phyloP scores from a whole-genome alignment of 2,329 filamentous ascomycete genomes.

The Botryotinia globosa region DNA sequence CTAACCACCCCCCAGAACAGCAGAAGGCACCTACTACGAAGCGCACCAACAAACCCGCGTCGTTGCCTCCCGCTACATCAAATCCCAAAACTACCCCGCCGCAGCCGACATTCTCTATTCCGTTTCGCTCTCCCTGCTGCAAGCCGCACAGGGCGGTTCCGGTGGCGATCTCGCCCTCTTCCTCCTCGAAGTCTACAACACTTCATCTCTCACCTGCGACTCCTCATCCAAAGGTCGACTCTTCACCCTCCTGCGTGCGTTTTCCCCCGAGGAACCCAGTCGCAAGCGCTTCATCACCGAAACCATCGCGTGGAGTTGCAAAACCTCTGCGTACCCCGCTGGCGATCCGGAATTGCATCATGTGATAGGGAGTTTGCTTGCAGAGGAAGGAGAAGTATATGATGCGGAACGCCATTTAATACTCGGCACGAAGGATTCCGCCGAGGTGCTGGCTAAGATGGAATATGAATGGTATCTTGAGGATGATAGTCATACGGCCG shows the following conservation, averaged over 20 bases:
- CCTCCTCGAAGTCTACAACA: constrained; percentile 86
- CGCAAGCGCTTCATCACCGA: constrained; percentile 90
- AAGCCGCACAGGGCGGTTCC: constrained; percentile 89
- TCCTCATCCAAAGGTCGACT: constrained; percentile 71
- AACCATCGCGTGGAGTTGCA: constrained; percentile 62
- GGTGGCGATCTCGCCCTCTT: constrained; percentile 87
- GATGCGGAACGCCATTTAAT: constrained; percentile 89
- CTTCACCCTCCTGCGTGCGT: constrained; percentile 75
- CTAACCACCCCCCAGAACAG: constrained; percentile 58
- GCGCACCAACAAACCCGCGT: constrained; percentile 97
- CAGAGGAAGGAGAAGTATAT: constrained; percentile 89
- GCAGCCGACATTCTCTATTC: constrained; percentile 84
- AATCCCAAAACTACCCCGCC: constrained; percentile 76
- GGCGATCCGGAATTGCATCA: constrained; percentile 95
- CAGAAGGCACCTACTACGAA: constrained; percentile 93
- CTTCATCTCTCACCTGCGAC: constrained; percentile 77
- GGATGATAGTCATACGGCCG: constrained; percentile 83
- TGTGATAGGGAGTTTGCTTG: constrained; percentile 81
- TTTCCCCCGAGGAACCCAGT: constrained; percentile 79
- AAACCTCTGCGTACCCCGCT: constrained; percentile 73
- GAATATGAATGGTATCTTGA: constrained; percentile 94
- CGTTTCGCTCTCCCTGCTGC: constrained; percentile 80
- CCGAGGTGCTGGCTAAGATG: constrained; percentile 74
- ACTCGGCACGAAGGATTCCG: constrained; percentile 84
- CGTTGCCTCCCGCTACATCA: constrained; percentile 90